Conservation (phyloP, 139 green algal genomes). For the Chlorella sp. region DNA sequence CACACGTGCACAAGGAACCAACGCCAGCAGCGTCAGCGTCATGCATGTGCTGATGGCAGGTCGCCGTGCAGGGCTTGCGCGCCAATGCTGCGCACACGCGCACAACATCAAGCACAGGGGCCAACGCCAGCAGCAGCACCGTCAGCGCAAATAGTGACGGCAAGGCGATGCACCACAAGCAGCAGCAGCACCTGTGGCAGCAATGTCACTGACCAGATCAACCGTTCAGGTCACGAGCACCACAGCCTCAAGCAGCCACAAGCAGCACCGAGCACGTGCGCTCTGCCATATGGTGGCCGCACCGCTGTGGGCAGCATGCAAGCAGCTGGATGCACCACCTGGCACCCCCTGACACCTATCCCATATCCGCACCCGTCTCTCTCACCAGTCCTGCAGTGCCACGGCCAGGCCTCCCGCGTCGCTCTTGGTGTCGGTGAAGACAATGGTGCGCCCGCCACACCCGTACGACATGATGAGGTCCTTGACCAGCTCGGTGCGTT, state of each 20-base stretch:
- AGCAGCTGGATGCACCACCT: too few species aligned
- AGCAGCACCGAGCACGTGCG: too few species aligned
- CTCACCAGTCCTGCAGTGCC: slow-evolving; percentile 41
- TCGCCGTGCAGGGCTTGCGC: slow-evolving; percentile 85
- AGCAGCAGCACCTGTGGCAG: background rate
- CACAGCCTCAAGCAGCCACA: too few species aligned
- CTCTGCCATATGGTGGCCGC: too few species aligned
- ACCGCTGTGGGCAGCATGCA: too few species aligned
- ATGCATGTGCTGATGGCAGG: slow-evolving; percentile 75
- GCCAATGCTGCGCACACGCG: slow-evolving; percentile 8
- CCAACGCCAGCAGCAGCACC: too few species aligned
- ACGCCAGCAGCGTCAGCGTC: too few species aligned
- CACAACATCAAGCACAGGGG: too few species aligned
- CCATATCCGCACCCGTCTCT: background rate
- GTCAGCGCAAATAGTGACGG: slow-evolving; percentile 70
- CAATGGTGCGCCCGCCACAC: slow-evolving; percentile 76
- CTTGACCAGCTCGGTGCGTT: slow-evolving; percentile 54
- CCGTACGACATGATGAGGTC: slow-evolving; percentile 81
- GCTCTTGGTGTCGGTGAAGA: slow-evolving; percentile 97
- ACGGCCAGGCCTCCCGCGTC: slow-evolving; percentile 80
- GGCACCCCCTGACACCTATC: too few species aligned
- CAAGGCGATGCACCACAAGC: slow-evolving; percentile 57
- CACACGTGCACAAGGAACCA: background rate
- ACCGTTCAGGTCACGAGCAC: too few species aligned
- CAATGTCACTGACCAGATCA: too few species aligned